Base-by-base conservation (phyloP, 345 rosid genomes). In the Lepidium didymum region DNA sequence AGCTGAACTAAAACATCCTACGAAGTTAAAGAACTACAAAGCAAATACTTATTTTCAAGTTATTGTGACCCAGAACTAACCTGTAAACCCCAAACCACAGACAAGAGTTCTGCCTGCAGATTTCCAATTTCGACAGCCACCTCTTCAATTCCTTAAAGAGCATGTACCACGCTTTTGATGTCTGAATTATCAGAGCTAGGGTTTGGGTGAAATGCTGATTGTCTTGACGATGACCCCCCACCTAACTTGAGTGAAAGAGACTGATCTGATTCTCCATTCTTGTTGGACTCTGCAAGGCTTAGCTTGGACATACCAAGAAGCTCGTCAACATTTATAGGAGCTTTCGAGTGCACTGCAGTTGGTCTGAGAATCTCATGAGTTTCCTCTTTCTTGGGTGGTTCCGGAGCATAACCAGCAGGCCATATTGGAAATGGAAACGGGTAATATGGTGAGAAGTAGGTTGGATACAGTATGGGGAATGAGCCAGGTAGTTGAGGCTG, bases 261-360 rank as follows among this genome's bases (percentile, higher is more conserved):
- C 49, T 90, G 86, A 38, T 83, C 84, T 16, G 68, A 43, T 72
- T 75, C 61, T 56, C 83, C 82, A 45, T 68, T 68, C 40, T 62
- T 67, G 6, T 79, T 84, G 6, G 88, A 77, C 23, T 91, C 99
- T 69, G 85, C 92, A 43, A 95, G 77, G 75, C 91, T 83, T 29
- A 95, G 84, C 78, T 91, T 85, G 7, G 99, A 89, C 87, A 95
- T 84, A 68, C 99, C 97, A 3, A 95, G 93, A 51, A 95, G 81
- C 73, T 95, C 89, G 8, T 95, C 92, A 0, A 91, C 96, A 47
- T 91, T 91, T 46, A 95, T 85, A 4, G 98, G 97, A 77, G 79
- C 80, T 82, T 89, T 95, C 1, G 92, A 88, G 53, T 87, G 83
- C 40, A 87, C 84, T 0, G 99, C 87, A 5, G 88, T 88, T 56